These are phyloP conservation scores for Sporothrix pseudoabietina DNA, from an alignment of 2,329 filamentous ascomycete genomes.

Conservation along the genomic window DNA sequence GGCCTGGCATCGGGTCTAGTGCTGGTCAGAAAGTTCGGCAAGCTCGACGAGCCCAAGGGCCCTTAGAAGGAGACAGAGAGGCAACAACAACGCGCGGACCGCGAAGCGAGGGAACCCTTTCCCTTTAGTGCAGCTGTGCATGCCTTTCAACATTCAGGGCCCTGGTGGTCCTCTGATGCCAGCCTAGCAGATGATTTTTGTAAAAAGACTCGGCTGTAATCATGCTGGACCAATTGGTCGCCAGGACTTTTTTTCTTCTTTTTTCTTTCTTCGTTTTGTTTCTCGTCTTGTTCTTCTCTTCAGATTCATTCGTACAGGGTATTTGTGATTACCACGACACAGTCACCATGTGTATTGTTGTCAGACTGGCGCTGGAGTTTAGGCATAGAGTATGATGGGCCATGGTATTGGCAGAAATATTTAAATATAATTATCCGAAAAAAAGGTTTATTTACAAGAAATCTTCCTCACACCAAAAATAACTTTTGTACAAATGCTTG, in stretches of 20 bases:
- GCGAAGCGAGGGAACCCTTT: no score
- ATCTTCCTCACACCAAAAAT: neutral
- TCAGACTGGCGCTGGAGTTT: neutral
- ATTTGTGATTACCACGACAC: neutral
- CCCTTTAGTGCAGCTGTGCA: no score
- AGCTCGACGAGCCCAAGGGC: neutral
- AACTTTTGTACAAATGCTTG: slow-evolving; percentile 11
- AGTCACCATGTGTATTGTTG: neutral
- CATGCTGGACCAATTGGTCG: no score
- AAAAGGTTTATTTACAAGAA: slow-evolving; percentile 23
- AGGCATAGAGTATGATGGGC: neutral
- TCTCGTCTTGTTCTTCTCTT: neutral
- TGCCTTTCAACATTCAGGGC: no score
- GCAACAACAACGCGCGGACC: no score
- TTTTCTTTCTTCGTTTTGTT: neutral
- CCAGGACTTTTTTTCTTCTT: neutral
- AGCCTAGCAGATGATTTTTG: no score
- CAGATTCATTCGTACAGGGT: neutral
- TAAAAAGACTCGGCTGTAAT: no score
- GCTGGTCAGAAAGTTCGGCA: slow-evolving; percentile 62
- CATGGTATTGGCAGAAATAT: neutral
- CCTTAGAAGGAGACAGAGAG: neutral
- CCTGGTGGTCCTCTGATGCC: no score
- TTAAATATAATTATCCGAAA: neutral
- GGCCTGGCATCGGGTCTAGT: slow-evolving; percentile 69